Evolutionary conservation across 2,329 filamentous ascomycete genomes (phyloP).

Genomic region (Fusarium verticillioides): DNA sequence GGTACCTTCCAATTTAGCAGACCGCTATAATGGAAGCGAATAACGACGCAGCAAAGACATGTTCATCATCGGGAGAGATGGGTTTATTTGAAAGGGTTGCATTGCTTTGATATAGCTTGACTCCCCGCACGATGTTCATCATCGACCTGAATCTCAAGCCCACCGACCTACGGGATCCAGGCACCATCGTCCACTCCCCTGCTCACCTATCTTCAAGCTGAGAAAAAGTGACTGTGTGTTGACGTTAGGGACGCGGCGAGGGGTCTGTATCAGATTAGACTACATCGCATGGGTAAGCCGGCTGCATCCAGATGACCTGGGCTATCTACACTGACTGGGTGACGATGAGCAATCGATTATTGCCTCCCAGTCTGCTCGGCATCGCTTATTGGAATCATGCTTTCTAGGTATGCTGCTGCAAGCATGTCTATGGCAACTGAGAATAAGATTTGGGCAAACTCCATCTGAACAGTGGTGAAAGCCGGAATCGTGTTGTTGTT

Average conservation of each 20-base stretch:
- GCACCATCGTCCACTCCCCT: conserved; percentile 35
- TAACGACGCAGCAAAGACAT: conserved; percentile 32
- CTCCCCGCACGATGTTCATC: conserved; percentile 38
- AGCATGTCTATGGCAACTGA: conserved; percentile 21
- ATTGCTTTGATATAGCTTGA: conserved; percentile 29
- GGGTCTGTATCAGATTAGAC: conserved; percentile 35
- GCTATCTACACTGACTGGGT: neutral
- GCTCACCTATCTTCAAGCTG: conserved; percentile 22
- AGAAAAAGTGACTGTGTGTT: conserved; percentile 7
- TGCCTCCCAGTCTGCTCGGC: neutral
- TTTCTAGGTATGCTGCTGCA: neutral
- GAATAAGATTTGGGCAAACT: conserved; percentile 1
- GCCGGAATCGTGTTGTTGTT: conserved; percentile 22
- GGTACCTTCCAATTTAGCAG: conserved; percentile 11
- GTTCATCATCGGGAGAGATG: conserved; percentile 1
- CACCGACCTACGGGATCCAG: conserved; percentile 41
- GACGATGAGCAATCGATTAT: neutral
- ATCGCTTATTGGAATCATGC: neutral
- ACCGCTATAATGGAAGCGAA: conserved; percentile 22
- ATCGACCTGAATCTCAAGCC: conserved; percentile 35
- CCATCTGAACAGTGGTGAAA: neutral
- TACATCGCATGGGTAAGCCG: conserved; percentile 33
- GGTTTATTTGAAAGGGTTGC: conserved; percentile 35
- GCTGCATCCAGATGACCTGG: conserved; percentile 37
- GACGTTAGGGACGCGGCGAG: conserved; percentile 33